These are phyloP conservation scores for Plectosphaerella cucumerina DNA, from an alignment of 2,329 filamentous ascomycete species.

Conservation along the genomic window DNA sequence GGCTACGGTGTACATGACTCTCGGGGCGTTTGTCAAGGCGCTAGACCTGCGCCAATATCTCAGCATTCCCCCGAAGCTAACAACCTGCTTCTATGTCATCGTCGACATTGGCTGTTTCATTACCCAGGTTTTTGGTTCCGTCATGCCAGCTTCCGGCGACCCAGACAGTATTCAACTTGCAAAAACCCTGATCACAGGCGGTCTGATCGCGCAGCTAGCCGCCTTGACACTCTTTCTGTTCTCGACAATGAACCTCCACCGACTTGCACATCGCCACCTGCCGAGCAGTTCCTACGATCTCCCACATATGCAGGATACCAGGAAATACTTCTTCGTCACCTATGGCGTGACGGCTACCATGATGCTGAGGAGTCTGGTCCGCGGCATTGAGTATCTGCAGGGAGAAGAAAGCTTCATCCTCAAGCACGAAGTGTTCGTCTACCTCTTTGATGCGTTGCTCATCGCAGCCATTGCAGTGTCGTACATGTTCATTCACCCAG, in stretches of 20 bases:
- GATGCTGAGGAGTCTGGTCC: conserved; percentile 13
- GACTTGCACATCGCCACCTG: not conserved
- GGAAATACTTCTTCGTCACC: conserved; percentile 11
- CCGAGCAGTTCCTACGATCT: not conserved
- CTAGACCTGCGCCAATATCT: conserved; percentile 29
- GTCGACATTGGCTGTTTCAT: conserved; percentile 39
- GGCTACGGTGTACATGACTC: conserved; percentile 36
- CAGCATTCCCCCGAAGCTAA: conserved; percentile 28
- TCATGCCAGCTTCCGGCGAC: conserved; percentile 17
- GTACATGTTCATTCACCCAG: conserved; percentile 13
- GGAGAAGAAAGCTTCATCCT: conserved; percentile 29
- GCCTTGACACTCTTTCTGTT: conserved; percentile 42
- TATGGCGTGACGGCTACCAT: conserved; percentile 11
- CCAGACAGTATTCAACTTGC: conserved; percentile 8
- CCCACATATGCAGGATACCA: too few species aligned
- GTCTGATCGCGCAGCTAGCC: conserved; percentile 44
- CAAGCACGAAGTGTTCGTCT: conserved; percentile 33
- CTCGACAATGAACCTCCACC: conserved; percentile 2
- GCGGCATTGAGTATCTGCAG: conserved; percentile 14
- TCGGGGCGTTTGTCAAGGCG: conserved; percentile 26
- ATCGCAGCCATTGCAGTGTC: conserved; percentile 34
- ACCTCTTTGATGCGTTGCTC: conserved; percentile 34
- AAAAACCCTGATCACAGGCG: conserved; percentile 20
- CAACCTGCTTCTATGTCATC: conserved; percentile 44
- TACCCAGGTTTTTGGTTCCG: conserved; percentile 32